A percentile compares a stretch with the other conserved stretches of the same genome.
phyloP scores from a whole-genome alignment of 2,329 filamentous ascomycete genomes.

The Podosphaera xanthii region DNA sequence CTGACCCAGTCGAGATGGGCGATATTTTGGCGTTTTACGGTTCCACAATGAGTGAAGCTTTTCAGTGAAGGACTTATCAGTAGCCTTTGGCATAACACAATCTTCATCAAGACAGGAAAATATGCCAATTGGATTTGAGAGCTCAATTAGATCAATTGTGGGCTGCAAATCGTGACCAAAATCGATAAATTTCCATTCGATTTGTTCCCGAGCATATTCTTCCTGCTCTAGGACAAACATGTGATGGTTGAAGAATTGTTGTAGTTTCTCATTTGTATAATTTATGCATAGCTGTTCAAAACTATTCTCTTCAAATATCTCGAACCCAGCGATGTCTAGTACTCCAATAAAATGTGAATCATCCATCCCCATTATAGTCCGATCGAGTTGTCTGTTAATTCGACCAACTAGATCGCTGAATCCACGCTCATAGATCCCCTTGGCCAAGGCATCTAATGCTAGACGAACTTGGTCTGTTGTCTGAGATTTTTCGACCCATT shows the following conservation, averaged over 20 bases:
- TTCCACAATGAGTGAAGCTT: slow-evolving; percentile 96
- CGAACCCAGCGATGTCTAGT: slow-evolving; percentile 94
- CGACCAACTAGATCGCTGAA: slow-evolving; percentile 82
- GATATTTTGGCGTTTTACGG: slow-evolving; percentile 84
- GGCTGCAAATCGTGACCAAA: slow-evolving; percentile 93
- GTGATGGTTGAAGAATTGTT: slow-evolving; percentile 99
- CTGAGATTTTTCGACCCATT: slow-evolving; percentile 98
- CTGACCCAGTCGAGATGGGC: slow-evolving; percentile 64
- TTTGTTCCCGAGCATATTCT: slow-evolving; percentile 90
- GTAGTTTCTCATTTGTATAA: slow-evolving; percentile 97
- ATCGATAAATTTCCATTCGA: slow-evolving; percentile 99
- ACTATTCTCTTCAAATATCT: slow-evolving; percentile 96
- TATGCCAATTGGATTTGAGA: slow-evolving; percentile 92
- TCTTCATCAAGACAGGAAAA: slow-evolving; percentile 97
- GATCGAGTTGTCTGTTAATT: slow-evolving; percentile 80
- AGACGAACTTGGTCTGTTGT: slow-evolving; percentile 90
- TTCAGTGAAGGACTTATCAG: slow-evolving; percentile 89
- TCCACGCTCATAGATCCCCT: slow-evolving; percentile 91
- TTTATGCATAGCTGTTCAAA: slow-evolving; percentile 99
- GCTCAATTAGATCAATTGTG: slow-evolving; percentile 89
- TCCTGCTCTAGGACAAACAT: slow-evolving; percentile 99
- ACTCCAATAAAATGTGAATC: slow-evolving; percentile 94
- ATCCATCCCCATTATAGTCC: slow-evolving; percentile 59
- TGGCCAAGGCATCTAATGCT: slow-evolving; percentile 72
- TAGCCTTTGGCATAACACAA: slow-evolving; percentile 96